Base-by-base conservation (phyloP, 495 filamentous ascomycete genomes). In the Pyrenula massariospora region DNA sequence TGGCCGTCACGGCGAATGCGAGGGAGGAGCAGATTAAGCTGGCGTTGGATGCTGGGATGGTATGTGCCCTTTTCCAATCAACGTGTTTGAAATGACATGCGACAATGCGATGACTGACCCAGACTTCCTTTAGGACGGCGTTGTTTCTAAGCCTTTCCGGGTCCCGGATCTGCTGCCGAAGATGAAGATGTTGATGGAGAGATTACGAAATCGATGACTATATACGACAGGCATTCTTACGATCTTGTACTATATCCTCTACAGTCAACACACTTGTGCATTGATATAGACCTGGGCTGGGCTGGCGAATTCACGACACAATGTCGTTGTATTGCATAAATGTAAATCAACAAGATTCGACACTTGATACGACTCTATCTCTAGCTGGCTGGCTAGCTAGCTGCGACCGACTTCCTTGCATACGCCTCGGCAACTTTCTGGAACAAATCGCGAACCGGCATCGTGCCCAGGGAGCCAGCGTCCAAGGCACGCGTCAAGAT, bases 111-210 rank as follows among this genome's bases (percentile, higher is more conserved):
- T 42, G 31, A 42, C 31, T 42, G 31, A 42, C 31, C 31, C 15
- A 8, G 31, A 42, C 31, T 15, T 42, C 5, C n/a, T 53, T 25
- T 59, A 88, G 85, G 86, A 92, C 65, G 86, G 85, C 63, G 81
- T 90, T 15, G 83, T 93, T 31, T 83, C 84, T 2, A 94, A 94
- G 63, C 89, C 89, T 11, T 92, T 93, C 62, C 75, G 83, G 12
- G 84, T 88, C 48, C 70, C 76, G 5, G 85, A 90, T 31, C 70
- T 93, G 22, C 72, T 87, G 22, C 79, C 82, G 8, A 88, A 86
- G 70, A 86, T 89, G 50, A 52, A 19, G 22, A 19, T 10, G 5
- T 19, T 52, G 5, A 19, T 19, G 5, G 22, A 52, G 8, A 8
- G 31, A 42, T 15, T 42, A 8, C 15, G 31, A 15, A 42, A 15